Base-by-base conservation (phyloP, 306 rosid genomes). In the Canavalia gladiata region DNA sequence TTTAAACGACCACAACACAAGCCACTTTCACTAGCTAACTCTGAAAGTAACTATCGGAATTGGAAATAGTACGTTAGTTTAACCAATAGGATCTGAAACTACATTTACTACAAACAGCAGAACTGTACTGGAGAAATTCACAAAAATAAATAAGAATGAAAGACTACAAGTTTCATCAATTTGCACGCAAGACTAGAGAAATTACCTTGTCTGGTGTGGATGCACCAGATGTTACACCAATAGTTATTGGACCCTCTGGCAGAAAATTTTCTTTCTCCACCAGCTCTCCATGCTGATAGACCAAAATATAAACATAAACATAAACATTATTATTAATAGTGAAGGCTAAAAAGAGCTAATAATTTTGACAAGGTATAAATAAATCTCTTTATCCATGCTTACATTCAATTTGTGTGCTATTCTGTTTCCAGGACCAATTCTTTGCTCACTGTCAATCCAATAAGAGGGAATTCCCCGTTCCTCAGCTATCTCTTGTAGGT, bases 121-220 rank as follows among this genome's bases (percentile, higher is more conserved):
- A n/a, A 52, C 28, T 13, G 59, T 11, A 35, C 2, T 25, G 49
- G 62, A 52, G 45, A 68, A 80, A 46, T 35, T 35, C n/a, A 74
- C 50, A 12, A 78, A 67, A 68, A 68, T 1, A 42, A 72, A 75
- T 54, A 10, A 56, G 68, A 83, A 79, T 56, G 35, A 39, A 79
- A 54, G 72, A 46, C 10, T 42, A 81, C 35, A 41, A 71, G 67
- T 43, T 69, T 76, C 12, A 56, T 76, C 60, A 25, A 8, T 68
- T 74, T 2, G 0, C 13, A 28, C 5, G 18, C 28, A 84, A 74
- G 46, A 25, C 37, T 78, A 75, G 66, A n/a, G 50, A 79, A 58
- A 47, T 71, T 88, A 96, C 99, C 98, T 96, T 96, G 84, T 96
- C 99, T 3, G 99, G 99, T 59, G 99, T 96, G 41, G 99, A 96